These are phyloP conservation scores for Diaporthe vexans DNA, from an alignment of 2,329 filamentous ascomycete species.

Conservation along the genomic window DNA sequence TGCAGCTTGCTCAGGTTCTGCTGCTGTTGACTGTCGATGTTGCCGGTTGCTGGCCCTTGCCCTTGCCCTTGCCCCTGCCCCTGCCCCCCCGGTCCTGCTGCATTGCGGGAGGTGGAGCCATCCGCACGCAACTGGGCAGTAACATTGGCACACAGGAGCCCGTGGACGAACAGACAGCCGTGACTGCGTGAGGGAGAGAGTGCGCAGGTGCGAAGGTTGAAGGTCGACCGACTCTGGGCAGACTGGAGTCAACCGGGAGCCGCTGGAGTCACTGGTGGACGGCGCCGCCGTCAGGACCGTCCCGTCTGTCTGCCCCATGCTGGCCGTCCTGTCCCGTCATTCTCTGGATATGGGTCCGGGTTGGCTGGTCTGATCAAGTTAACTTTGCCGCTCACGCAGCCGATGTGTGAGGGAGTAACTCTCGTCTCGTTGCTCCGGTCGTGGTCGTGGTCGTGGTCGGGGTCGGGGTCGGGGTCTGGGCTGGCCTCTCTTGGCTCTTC, in stretches of 20 bases:
- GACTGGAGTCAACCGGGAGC: neutral
- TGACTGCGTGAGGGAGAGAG: neutral
- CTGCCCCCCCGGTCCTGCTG: neutral
- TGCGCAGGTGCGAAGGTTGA: neutral
- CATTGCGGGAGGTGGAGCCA: constrained; percentile 37
- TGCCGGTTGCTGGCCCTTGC: constrained; percentile 2
- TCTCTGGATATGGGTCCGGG: neutral
- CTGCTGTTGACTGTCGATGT: constrained; percentile 17
- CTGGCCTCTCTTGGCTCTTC: constrained; percentile 2
- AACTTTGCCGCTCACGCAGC: constrained; percentile 23
- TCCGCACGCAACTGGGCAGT: constrained; percentile 34
- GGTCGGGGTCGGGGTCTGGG: constrained; percentile 1
- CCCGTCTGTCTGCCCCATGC: neutral
- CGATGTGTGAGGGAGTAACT: constrained; percentile 28
- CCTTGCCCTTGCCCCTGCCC: neutral
- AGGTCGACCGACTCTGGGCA: neutral
- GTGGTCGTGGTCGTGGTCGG: too few species aligned
- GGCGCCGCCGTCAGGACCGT: neutral
- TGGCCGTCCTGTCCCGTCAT: neutral
- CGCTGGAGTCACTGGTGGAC: neutral
- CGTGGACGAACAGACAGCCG: neutral
- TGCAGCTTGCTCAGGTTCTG: constrained; percentile 11
- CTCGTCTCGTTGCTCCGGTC: constrained; percentile 26
- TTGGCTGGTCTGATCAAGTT: constrained; percentile 13
- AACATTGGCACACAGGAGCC: constrained; percentile 16